These are phyloP conservation scores for Starmerella bombi DNA, from an alignment of 805 yeast species.

Conservation along the genomic window DNA sequence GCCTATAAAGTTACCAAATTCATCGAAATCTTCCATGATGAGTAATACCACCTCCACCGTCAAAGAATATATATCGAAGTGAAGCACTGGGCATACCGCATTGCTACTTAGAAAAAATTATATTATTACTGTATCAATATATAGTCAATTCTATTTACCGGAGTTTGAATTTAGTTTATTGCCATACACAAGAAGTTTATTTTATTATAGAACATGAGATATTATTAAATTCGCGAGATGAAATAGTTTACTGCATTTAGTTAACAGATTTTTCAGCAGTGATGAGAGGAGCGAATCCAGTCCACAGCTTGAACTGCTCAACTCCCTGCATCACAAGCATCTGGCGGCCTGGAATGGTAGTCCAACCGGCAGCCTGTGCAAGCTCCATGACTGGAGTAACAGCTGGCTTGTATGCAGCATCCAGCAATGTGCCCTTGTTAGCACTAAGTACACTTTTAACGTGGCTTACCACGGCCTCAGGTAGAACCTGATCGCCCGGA, in stretches of 20 bases:
- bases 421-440: conserved; percentile 46
- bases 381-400: conserved; percentile 75
- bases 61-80: no score
- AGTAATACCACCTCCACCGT: no score
- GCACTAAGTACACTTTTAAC: conserved; percentile 19
- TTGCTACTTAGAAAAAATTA: no score
- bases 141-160: no score
- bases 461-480: conserved; percentile 5
- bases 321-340: conserved; percentile 91
- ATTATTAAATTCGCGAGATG: no score
- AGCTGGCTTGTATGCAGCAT: conserved; percentile 89
- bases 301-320: conserved; percentile 71
- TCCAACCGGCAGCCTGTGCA: conserved; percentile 58
- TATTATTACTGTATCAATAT: no score
- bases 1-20: conserved; percentile 29
- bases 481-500: conserved; percentile 18
- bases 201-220: no score
- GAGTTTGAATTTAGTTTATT: no score
- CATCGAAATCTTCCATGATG: conserved; percentile 21
- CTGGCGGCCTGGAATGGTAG: conserved; percentile 78
- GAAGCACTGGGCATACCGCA: no score
- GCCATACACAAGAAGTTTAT: no score
- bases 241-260: no score
- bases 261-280: conserved; percentile 20
- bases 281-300: conserved; percentile 26